Conservation (phyloP, 441 rosid species). For the Viola pubescens region DNA sequence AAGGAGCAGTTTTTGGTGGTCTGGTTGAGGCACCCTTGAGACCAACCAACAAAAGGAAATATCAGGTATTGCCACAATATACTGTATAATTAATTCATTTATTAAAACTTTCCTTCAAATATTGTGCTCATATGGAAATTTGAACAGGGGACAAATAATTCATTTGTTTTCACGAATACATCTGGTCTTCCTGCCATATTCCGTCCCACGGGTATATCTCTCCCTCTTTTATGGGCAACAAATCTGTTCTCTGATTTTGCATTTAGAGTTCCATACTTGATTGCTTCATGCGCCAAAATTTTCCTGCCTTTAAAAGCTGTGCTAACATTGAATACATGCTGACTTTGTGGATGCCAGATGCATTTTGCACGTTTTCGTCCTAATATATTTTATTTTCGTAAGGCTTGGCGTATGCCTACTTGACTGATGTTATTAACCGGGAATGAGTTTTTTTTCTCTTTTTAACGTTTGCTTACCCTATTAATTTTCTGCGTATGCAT, state of each 20-base stretch:
- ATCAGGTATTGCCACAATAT: conserved; percentile 47
- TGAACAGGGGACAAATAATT: conserved; percentile 73
- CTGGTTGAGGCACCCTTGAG: conserved; percentile 84
- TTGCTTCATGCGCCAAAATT: background rate
- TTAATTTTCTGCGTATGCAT: background rate
- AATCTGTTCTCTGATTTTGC: background rate
- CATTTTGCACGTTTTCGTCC: no score
- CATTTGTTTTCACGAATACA: conserved; percentile 78
- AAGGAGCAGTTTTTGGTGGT: conserved; percentile 90
- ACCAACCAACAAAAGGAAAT: conserved; percentile 64
- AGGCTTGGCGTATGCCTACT: no score
- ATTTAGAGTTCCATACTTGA: background rate
- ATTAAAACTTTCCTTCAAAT: background rate
- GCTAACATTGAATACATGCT: background rate
- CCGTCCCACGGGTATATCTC: conserved; percentile 66
- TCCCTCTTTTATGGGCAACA: background rate
- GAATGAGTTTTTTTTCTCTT: no score
- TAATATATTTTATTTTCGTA: no score
- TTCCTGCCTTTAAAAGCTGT: background rate
- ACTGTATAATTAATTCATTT: conserved; percentile 7
- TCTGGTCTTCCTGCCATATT: conserved; percentile 61
- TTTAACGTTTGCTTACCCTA: no score
- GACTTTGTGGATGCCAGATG: background rate
- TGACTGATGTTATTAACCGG: no score
- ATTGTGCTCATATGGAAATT: conserved; percentile 17